Percentiles rank a stretch among this genome's conserved stretches.
phyloP scores from a whole-genome alignment of 2,329 filamentous ascomycete species.

The Tolypocladium endophyticum region DNA sequence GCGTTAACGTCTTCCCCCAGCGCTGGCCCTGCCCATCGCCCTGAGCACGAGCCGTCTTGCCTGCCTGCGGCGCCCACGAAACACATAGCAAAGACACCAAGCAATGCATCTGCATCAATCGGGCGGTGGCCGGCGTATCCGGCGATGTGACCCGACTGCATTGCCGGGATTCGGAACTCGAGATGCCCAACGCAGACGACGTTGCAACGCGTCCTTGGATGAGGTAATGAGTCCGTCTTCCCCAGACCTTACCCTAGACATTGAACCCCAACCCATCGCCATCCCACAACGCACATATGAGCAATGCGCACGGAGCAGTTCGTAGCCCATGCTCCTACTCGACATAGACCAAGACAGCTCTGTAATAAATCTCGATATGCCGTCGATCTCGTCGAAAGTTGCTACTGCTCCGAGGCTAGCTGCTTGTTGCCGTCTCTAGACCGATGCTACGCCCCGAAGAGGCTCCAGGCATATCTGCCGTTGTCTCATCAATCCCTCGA shows the following conservation, averaged over 20 bases:
- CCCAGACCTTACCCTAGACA: not conserved
- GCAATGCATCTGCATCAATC: too few species aligned
- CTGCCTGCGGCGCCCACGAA: too few species aligned
- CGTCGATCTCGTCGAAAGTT: not conserved
- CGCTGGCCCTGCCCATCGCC: too few species aligned
- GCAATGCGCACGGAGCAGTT: too few species aligned
- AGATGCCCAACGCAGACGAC: not conserved
- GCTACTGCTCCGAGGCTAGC: too few species aligned
- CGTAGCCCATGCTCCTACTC: not conserved
- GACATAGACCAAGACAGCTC: not conserved
- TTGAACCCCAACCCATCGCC: not conserved
- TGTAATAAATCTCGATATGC: too few species aligned
- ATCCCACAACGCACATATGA: not conserved
- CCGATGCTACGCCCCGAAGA: not conserved
- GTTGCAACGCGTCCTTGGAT: not conserved
- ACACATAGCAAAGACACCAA: too few species aligned
- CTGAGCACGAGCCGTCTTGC: too few species aligned
- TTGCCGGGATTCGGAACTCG: not conserved
- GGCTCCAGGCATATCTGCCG: not conserved
- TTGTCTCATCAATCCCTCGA: not conserved
- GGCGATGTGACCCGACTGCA: not conserved
- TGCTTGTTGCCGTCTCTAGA: too few species aligned
- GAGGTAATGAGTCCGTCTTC: not conserved
- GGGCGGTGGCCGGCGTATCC: not conserved
- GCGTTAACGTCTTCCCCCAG: too few species aligned